A percentile compares a stretch with the other conserved stretches of the same genome.
Evolutionary conservation across 257 asterid genomes (phyloP).

Genomic region (Lavandula angustifolia): DNA sequence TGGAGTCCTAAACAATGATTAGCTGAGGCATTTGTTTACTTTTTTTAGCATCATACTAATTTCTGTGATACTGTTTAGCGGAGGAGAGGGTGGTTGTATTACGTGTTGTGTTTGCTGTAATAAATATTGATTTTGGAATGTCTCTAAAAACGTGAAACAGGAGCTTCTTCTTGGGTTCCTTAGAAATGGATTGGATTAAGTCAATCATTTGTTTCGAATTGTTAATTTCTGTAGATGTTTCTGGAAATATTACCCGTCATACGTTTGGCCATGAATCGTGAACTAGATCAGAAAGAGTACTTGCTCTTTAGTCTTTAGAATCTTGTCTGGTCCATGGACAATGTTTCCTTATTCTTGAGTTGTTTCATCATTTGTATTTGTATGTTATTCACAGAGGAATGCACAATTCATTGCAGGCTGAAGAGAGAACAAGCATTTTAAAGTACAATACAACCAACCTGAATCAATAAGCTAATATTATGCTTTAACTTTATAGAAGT

Average conservation of each 20-base stretch:
- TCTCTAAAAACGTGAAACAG: conserved; percentile 3
- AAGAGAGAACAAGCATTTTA: too few species aligned
- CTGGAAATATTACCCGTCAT: background rate
- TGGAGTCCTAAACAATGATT: conserved; percentile 27
- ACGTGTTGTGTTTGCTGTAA: background rate
- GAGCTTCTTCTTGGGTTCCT: conserved; percentile 1
- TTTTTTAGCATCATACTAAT: background rate
- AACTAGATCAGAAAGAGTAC: background rate
- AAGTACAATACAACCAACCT: too few species aligned
- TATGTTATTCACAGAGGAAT: background rate
- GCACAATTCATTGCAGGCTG: background rate
- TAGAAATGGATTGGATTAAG: conserved; percentile 11
- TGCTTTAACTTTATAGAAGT: background rate
- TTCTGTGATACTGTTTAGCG: conserved; percentile 12
- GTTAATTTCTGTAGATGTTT: background rate
- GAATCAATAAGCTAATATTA: background rate
- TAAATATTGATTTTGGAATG: conserved; percentile 9
- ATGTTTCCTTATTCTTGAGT: background rate
- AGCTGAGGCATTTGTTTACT: background rate
- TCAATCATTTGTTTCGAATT: conserved; percentile 5
- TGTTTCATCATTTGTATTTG: background rate
- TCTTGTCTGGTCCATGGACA: background rate
- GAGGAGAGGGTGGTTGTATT: background rate
- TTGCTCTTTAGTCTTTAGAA: background rate
- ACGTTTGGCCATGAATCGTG: background rate